Percentiles rank a stretch among this genome's conserved stretches.
These are phyloP conservation scores for Vinca minor DNA, from an alignment of 257 asterid species.

Conservation along the genomic window DNA sequence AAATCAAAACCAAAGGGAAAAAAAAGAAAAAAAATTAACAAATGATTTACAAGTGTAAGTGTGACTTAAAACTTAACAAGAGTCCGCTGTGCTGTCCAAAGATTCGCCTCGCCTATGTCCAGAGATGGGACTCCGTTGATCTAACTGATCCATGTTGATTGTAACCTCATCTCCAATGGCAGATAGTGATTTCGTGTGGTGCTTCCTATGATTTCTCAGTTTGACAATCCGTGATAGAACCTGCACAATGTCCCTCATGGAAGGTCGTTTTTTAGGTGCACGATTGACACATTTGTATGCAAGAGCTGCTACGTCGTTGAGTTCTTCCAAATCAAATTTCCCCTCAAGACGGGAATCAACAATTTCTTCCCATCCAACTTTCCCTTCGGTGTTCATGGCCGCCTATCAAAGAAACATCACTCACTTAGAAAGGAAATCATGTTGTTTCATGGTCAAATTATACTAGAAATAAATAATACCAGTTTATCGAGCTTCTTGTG, in stretches of 20 bases:
- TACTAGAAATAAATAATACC: too few relatives aligned
- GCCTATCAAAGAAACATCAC: slow-evolving; percentile 39
- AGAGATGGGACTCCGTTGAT: slow-evolving; percentile 28
- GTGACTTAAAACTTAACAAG: slow-evolving; percentile 38
- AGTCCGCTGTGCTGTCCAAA: slow-evolving; percentile 55
- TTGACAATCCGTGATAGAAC: slow-evolving; percentile 57
- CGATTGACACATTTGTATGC: slow-evolving; percentile 74
- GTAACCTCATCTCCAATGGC: slow-evolving; percentile 40
- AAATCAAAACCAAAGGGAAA: slow-evolving; percentile 15
- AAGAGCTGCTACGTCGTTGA: slow-evolving; percentile 61
- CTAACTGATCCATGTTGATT: slow-evolving; percentile 39
- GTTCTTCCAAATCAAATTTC: slow-evolving; percentile 52
- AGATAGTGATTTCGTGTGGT: slow-evolving; percentile 30
- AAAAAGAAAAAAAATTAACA: slow-evolving; percentile 8
- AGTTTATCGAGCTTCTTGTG: background rate
- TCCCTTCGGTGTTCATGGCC: slow-evolving; percentile 85
- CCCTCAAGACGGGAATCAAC: slow-evolving; percentile 78
- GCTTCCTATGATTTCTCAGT: slow-evolving; percentile 37
- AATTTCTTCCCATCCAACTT: slow-evolving; percentile 91
- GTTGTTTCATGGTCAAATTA: background rate
- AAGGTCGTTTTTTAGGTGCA: slow-evolving; percentile 55
- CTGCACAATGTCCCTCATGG: slow-evolving; percentile 81
- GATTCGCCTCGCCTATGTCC: slow-evolving; percentile 60
- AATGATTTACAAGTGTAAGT: slow-evolving; percentile 1
- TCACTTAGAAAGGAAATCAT: background rate